Evolutionary conservation across 208 protist genomes (phyloP).

Genomic region (Entamoeba invadens): DNA sequence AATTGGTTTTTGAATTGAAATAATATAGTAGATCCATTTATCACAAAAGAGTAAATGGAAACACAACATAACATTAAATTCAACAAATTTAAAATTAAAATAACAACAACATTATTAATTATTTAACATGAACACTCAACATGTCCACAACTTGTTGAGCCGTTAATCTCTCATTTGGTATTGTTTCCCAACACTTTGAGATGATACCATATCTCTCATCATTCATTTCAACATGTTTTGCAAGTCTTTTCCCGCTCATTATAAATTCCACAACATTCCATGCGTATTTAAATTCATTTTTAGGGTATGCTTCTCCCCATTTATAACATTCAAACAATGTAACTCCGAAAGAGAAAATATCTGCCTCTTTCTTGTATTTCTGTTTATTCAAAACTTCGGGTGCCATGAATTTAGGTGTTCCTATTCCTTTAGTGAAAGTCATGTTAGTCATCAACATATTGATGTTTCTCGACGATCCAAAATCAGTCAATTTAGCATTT

Average conservation of each 20-base stretch:
- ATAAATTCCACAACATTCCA: neutral
- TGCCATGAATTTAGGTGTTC: neutral
- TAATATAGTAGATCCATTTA: no score
- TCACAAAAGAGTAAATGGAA: no score
- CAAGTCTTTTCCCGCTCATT: neutral
- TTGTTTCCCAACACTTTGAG: neutral
- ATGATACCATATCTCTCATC: neutral
- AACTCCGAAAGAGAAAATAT: neutral
- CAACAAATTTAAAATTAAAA: no score
- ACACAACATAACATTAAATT: no score
- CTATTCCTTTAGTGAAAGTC: neutral
- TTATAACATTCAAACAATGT: neutral
- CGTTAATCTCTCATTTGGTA: neutral
- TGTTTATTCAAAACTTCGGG: neutral
- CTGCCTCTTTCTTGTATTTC: neutral
- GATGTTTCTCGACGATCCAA: neutral
- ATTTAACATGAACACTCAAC: no score
- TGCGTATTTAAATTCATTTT: neutral
- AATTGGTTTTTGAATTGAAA: no score
- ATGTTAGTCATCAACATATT: neutral
- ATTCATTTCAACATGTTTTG: neutral
- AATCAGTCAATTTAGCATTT: neutral
- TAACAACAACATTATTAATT: no score
- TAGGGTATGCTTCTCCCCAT: neutral
- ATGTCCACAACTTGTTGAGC: neutral